Evolutionary conservation across 345 rosid species (phyloP), one percentile per base, ranked within the genome.

Genomic region (Citrus unshiu): DNA sequence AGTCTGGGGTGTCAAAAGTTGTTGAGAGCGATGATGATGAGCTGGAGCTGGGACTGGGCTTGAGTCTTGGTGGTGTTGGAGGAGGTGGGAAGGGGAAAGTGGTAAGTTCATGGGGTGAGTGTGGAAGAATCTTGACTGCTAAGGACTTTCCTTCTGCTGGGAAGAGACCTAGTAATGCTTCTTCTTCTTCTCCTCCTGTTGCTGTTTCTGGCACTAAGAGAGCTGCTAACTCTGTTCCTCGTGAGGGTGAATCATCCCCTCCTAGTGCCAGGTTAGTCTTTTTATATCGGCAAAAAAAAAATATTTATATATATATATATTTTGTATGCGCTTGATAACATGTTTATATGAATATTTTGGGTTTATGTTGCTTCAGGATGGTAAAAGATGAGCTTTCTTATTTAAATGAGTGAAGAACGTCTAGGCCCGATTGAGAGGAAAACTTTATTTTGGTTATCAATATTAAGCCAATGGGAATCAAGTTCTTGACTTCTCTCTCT

Each of bases 71-170:
- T 12, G 80, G 87, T 35, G 86, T 87, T 37, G 81, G 86, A 4
- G 73, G 84, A 18, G 73, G 79, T 35, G 74, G 84, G n/a, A 91
- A 89, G 79, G 59, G 57, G 22, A 88, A 83, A 74, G 77, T 83
- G 75, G 76, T 83, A 56, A 81, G 77, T 70, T 85, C 86, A 76
- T 85, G 95, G 95, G 91, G 93, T 56, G 94, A 90, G 85, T 86
- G 89, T 83, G 93, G 94, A 2, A 90, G 96, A 79, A 91, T 93
- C 82, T 79, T 93, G 78, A 93, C 91, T 4, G 94, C 98, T 25
- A 88, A 89, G 60, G 93, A 91, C 77, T 93, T 93, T 71, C 95
- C 93, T 84, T 89, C 89, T 14, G 76, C 87, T 9, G 78, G 78
- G n/a, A 78, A 77, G 10, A 82, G 83, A 70, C 57, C 67, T 46